A percentile compares a stretch with the other conserved stretches of the same genome.
Conservation (phyloP, 169 alveolate genomes). For the Eimeria sp. region DNA sequence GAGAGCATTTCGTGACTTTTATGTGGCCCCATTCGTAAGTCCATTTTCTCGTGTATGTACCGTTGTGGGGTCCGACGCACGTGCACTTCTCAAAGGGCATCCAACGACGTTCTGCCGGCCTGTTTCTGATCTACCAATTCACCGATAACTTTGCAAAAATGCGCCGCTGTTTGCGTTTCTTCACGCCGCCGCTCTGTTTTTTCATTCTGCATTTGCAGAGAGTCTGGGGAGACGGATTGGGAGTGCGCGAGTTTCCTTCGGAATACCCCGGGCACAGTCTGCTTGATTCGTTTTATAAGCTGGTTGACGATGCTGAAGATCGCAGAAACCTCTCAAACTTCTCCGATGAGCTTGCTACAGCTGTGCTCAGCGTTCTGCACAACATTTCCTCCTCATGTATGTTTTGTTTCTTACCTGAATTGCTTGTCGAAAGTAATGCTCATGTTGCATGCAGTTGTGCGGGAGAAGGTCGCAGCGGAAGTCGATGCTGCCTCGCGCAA, state of each 20-base stretch:
- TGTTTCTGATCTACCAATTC: not conserved
- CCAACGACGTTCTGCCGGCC: too few species aligned
- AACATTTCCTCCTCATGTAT: slow-evolving; percentile 46
- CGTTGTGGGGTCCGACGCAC: not conserved
- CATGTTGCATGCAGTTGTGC: slow-evolving; percentile 4
- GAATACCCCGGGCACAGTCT: slow-evolving; percentile 30
- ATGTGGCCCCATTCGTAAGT: not conserved
- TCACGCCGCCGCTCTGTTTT: not conserved
- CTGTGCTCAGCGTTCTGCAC: slow-evolving; percentile 48
- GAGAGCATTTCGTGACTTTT: not conserved
- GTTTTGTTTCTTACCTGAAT: not conserved
- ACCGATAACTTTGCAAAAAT: not conserved
- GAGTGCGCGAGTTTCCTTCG: not conserved
- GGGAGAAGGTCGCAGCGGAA: slow-evolving; percentile 40
- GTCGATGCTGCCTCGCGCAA: slow-evolving; percentile 67
- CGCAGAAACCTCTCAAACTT: slow-evolving; percentile 17
- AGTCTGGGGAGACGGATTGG: not conserved
- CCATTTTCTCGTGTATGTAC: slow-evolving; percentile 9
- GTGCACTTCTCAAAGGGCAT: not conserved
- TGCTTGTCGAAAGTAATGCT: not conserved
- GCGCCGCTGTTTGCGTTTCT: not conserved
- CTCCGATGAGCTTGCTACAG: slow-evolving; percentile 60
- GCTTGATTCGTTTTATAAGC: slow-evolving; percentile 44
- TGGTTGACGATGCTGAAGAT: slow-evolving; percentile 20
- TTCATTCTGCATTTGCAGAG: not conserved